phyloP scores from a whole-genome alignment of 2,329 filamentous ascomycete species.

The Penicillium sp. region DNA sequence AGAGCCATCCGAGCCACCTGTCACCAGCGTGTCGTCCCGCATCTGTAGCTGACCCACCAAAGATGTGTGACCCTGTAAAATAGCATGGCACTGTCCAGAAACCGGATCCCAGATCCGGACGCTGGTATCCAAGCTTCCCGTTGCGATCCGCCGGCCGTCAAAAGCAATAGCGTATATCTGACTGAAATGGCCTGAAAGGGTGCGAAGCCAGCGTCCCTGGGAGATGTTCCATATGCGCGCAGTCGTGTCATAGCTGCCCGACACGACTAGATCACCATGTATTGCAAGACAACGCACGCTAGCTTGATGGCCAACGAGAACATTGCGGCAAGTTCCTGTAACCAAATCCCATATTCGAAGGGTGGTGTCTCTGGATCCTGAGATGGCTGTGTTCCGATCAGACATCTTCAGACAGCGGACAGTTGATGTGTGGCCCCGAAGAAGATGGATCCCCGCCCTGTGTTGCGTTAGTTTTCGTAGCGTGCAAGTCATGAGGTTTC shows the following conservation, averaged over 20 bases:
- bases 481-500: constrained; percentile 10
- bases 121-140: constrained; percentile 92
- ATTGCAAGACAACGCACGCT: constrained; percentile 95
- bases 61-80: constrained; percentile 94
- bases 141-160: constrained; percentile 88
- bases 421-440: constrained; percentile 93
- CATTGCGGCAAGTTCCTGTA: constrained; percentile 83
- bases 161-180: constrained; percentile 99
- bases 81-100: constrained; percentile 82
- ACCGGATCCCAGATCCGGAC: constrained; percentile 94
- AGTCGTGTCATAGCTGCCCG: constrained; percentile 95
- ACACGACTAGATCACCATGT: constrained; percentile 95
- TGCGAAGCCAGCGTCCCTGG: constrained; percentile 86
- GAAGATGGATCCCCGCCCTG: constrained; percentile 73
- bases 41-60: constrained; percentile 96
- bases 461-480: constrained; percentile 4
- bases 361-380: constrained; percentile 91
- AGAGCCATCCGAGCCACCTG: constrained; percentile 91
- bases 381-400: constrained; percentile 89
- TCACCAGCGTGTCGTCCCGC: constrained; percentile 90
- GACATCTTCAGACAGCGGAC: constrained; percentile 98
- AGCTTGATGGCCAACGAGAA: constrained; percentile 90
- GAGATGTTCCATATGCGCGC: constrained; percentile 98
- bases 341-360: constrained; percentile 92
- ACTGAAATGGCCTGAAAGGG: constrained; percentile 90